phyloP scores from a whole-genome alignment of 768 basidiomycete species.

The Trametes elegans region DNA sequence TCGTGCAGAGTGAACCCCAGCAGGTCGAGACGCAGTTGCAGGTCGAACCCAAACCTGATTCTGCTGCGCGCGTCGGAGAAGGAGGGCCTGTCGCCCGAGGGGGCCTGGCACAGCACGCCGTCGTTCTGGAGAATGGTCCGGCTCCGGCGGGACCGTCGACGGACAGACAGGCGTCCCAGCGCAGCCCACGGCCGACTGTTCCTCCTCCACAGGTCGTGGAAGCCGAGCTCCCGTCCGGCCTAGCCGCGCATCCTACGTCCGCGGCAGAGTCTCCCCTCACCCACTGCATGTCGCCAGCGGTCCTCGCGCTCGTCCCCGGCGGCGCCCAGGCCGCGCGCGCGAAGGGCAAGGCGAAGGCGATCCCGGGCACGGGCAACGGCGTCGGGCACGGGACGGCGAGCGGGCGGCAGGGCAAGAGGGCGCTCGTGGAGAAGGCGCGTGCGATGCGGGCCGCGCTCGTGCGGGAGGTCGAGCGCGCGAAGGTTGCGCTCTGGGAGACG shows the following conservation, averaged over 20 bases:
- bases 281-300: neutral
- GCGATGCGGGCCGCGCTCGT: constrained; percentile 51
- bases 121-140: too few relatives aligned
- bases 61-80: too few relatives aligned
- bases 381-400: constrained; percentile 4
- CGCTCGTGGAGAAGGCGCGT: constrained; percentile 50
- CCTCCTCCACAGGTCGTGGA: too few relatives aligned
- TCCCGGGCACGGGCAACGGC: constrained; percentile 18
- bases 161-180: too few relatives aligned
- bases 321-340: constrained; percentile 9
- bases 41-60: too few relatives aligned
- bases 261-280: neutral
- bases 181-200: too few relatives aligned
- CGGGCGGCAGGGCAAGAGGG: constrained; percentile 34
- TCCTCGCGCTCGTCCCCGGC: neutral
- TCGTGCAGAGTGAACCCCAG: too few relatives aligned
- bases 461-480: constrained; percentile 56
- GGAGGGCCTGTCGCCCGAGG: too few relatives aligned
- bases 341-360: constrained; percentile 19
- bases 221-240: neutral
- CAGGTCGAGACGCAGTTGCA: too few relatives aligned
- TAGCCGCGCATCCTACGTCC: neutral
- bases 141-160: too few relatives aligned
- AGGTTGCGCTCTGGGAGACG: constrained; percentile 71
- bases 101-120: too few relatives aligned